These are phyloP conservation scores for Aureobasidium sp. DNA, from an alignment of 2,329 filamentous ascomycete species.

Conservation along the genomic window DNA sequence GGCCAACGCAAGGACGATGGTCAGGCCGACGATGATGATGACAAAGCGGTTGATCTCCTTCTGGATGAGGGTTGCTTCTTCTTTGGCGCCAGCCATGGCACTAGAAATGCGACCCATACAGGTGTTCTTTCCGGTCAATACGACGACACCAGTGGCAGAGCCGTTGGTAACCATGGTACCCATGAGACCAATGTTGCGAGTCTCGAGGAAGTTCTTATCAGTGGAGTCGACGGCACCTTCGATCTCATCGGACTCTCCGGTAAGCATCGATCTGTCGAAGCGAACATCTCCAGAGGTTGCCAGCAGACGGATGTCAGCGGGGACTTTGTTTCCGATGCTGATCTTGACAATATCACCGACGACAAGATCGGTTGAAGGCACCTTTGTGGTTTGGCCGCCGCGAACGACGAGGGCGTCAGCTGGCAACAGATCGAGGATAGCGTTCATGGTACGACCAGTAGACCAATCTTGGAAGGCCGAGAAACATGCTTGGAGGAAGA, in stretches of 20 bases:
- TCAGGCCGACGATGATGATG: slow-evolving; percentile 36
- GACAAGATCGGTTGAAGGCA: slow-evolving; percentile 33
- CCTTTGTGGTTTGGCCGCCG: slow-evolving; percentile 30
- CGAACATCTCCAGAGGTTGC: slow-evolving; percentile 37
- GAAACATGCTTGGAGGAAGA: slow-evolving; percentile 41
- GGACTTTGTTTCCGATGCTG: slow-evolving; percentile 37
- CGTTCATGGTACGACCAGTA: slow-evolving; percentile 41
- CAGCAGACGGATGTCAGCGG: slow-evolving; percentile 37
- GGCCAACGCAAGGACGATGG: slow-evolving; percentile 30
- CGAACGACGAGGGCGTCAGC: slow-evolving; percentile 37
- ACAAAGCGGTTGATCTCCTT: slow-evolving; percentile 41
- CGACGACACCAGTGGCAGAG: slow-evolving; percentile 34
- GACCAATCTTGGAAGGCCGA: slow-evolving; percentile 45
- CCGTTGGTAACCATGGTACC: slow-evolving; percentile 39
- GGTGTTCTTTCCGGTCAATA: slow-evolving; percentile 35
- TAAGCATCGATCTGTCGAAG: slow-evolving; percentile 38
- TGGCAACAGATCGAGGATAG: slow-evolving; percentile 41
- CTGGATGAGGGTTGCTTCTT: slow-evolving; percentile 36
- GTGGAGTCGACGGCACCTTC: slow-evolving; percentile 36
- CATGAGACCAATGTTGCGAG: slow-evolving; percentile 39
- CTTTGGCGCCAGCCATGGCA: slow-evolving; percentile 32
- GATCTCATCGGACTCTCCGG: slow-evolving; percentile 38
- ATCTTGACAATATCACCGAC: slow-evolving; percentile 36
- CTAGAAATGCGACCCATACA: slow-evolving; percentile 39
- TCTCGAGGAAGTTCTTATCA: slow-evolving; percentile 38